phyloP scores from a whole-genome alignment of 345 rosid species.

The Populus euphratica region DNA sequence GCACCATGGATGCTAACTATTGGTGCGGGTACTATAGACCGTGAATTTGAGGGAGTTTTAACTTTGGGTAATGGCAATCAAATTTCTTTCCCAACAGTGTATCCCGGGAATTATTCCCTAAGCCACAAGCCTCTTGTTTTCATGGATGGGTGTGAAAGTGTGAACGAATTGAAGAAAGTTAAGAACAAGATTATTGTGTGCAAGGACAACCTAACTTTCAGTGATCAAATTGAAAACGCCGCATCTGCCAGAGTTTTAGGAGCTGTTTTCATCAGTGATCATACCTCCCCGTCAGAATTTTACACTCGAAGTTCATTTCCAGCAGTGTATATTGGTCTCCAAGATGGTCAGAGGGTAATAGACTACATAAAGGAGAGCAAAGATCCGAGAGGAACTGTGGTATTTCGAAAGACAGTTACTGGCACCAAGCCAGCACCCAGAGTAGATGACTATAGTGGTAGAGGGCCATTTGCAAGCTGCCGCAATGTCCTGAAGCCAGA shows the following conservation, averaged over 20 bases:
- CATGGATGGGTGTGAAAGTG: conserved; percentile 32
- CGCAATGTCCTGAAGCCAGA: conserved; percentile 40
- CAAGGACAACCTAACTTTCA: conserved; percentile 20
- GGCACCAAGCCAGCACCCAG: conserved; percentile 43
- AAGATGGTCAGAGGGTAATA: conserved; percentile 23
- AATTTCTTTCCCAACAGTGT: conserved; percentile 27
- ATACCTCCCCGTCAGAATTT: conserved; percentile 9
- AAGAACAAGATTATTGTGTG: conserved; percentile 34
- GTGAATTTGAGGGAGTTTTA: conserved; percentile 31
- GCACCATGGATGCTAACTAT: conserved; percentile 44
- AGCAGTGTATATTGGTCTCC: conserved; percentile 26
- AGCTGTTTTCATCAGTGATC: conserved; percentile 30
- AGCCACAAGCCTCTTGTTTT: conserved; percentile 19
- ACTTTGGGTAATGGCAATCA: conserved; percentile 26
- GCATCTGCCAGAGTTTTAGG: conserved; percentile 31
- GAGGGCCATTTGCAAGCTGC: conserved; percentile 45
- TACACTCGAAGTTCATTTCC: conserved; percentile 31
- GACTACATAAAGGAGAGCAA: conserved; percentile 26
- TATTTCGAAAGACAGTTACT: conserved; percentile 29
- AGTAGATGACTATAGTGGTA: conserved; percentile 37
- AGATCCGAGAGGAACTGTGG: conserved; percentile 26
- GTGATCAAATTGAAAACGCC: conserved; percentile 24
- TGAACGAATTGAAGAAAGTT: conserved; percentile 23
- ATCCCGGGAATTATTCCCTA: conserved; percentile 31
- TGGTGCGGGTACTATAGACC: conserved; percentile 37